Base-by-base conservation (phyloP, 2,329 filamentous ascomycete genomes). In the Diplodia sapinea region DNA sequence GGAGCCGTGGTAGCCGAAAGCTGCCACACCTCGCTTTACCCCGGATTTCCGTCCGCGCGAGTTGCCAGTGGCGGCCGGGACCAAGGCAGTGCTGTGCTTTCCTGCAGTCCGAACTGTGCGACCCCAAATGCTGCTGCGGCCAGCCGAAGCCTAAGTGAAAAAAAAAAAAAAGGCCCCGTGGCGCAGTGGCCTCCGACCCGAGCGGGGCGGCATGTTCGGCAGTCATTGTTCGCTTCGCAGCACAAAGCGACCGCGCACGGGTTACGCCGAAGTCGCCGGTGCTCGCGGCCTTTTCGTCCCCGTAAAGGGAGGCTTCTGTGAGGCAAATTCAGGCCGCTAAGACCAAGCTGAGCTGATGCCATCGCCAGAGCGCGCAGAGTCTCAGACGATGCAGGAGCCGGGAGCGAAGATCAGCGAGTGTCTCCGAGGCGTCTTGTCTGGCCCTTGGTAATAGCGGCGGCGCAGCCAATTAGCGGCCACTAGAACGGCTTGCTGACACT, bases 401-500 rank as follows among this genome's bases (percentile, higher is more conserved):
- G 29, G 29, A 3, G 59, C 59, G 47, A 38, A 11, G 47, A 63
- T 63, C 47, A 50, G 59, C 59, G 59, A 63, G 59, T 51, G 59
- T 52, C 59, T 51, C 59, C 59, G 59, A 63, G 29, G 59, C 43
- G 59, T 50, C 47, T 38, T 47, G 50, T 65, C 62, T 65, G 62
- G 62, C 62, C 62, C 62, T 50, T 33, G 17, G 55, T n/a, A 43
- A 40, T 15, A 26, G 33, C 40, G n/a, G 43, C 12, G 36, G 17
- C 12, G 15, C 65, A 31, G 56, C 65, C 65, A 67, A 67, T 67
- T 11, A 62, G 33, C 20, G 55, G n/a, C 47, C 11, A 17, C 40
- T 31, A 26, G 49, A 67, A 52, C n/a, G 40, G n/a, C 31, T 67
- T 67, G 65, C 65, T 67, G 65, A 67, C 65, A 62, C 31, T 43